Evolutionary conservation across 164 flowering plant species (phyloP).

Genomic region (Sedum album): DNA sequence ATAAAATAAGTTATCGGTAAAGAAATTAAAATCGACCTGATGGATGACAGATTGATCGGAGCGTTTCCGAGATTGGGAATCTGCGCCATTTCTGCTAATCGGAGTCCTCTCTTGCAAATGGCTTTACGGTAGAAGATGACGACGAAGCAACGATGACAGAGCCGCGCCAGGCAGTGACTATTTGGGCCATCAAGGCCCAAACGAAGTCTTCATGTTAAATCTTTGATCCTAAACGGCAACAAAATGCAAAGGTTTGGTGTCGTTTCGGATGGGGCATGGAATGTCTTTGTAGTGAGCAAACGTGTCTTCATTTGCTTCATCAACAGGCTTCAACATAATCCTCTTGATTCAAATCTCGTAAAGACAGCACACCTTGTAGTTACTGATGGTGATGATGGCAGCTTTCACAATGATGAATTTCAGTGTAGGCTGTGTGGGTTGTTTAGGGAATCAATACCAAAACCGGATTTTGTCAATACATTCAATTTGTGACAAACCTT

Average conservation of each 20-base stretch:
- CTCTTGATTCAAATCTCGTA: neutral
- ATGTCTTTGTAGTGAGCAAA: neutral
- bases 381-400: neutral
- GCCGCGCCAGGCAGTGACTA: too few relatives aligned
- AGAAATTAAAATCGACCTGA: conserved; percentile 36
- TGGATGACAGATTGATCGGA: conserved; percentile 56
- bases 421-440: neutral
- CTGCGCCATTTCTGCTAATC: conserved; percentile 51
- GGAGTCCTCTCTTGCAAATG: neutral
- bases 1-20: neutral
- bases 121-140: neutral
- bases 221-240: too few relatives aligned
- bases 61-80: conserved; percentile 82
- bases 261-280: neutral
- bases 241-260: neutral
- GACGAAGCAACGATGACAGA: neutral
- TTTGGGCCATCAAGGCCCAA: neutral
- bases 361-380: neutral
- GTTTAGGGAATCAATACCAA: neutral
- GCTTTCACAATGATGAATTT: neutral
- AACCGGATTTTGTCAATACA: neutral
- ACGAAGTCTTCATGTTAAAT: too few relatives aligned
- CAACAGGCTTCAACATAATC: neutral
- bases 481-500: neutral
- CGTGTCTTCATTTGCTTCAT: neutral